Base-by-base conservation (phyloP, 305 asterid species). In the Fraxinus platypoda region DNA sequence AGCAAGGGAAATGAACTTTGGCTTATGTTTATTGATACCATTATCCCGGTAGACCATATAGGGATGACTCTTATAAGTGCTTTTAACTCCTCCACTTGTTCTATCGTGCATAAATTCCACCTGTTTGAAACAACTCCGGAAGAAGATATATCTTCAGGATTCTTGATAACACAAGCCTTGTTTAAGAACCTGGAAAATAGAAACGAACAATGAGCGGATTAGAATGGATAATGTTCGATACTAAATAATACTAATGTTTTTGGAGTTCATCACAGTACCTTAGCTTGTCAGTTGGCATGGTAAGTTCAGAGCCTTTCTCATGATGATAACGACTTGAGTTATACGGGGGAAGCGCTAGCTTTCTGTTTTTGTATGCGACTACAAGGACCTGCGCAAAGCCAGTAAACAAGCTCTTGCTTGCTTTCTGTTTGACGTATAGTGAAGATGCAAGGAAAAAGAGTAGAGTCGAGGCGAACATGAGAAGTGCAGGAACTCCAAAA, bases 1-100 rank as follows among this genome's bases (percentile, higher is more conserved):
- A 92, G 89, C 31, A 87, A 79, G 8, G 91, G 87, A 59, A 92
- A 90, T 2, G 94, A 75, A 74, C 23, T 83, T 46, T 91, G 93
- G 87, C 84, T 86, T 4, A 86, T 73, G 77, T 88, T 91, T 52
- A 92, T 84, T 2, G 89, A 76, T 68, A 90, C 80, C 77, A 92
- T 76, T 80, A 89, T 86, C 21, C 94, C 94, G 0, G 97, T 82
- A 0, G 93, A 91, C 97, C 94, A 92, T 33, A 92, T 26, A 0
- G 97, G 97, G 41, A 91, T 54, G 30, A 91, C 89, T 78, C 83
- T 89, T 80, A 91, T 71, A 23, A 91, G 84, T 31, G 90, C 85
- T 89, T 92, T 92, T 33, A 92, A 87, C 52, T 90, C 92, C 85
- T 92, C 94, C 1, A 91, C 95, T 88, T 91, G 94, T 31, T 90